Evolutionary conservation across 148 eudicot species (phyloP).

Genomic region (Suaeda aralocaspica): DNA sequence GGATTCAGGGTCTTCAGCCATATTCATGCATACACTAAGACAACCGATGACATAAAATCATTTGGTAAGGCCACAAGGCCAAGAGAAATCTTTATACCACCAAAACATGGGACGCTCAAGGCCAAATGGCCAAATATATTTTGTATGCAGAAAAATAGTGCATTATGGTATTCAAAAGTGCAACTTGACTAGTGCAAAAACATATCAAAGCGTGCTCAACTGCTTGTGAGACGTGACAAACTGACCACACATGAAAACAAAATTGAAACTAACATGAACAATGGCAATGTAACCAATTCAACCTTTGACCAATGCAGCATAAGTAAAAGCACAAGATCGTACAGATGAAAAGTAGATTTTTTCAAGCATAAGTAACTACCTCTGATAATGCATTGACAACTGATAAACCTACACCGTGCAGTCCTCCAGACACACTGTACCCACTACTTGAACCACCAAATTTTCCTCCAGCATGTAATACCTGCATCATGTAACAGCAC

Average conservation of each 20-base stretch:
- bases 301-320: not conserved
- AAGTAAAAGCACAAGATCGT: not conserved
- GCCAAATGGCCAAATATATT: not conserved
- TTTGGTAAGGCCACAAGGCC: too few relatives aligned
- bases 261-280: slow-evolving; percentile 1
- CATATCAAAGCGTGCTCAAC: not conserved
- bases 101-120: not conserved
- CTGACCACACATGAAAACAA: too few relatives aligned
- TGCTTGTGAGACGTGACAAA: too few relatives aligned
- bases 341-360: too few relatives aligned
- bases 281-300: not conserved
- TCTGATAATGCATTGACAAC: slow-evolving; percentile 96
- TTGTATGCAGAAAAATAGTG: not conserved
- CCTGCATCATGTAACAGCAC: slow-evolving; percentile 48
- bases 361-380: slow-evolving; percentile 52
- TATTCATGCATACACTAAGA: not conserved
- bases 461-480: slow-evolving; percentile 95
- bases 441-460: slow-evolving; percentile 99
- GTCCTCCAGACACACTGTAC: slow-evolving; percentile 94
- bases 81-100: too few relatives aligned
- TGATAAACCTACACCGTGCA: slow-evolving; percentile 94
- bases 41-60: not conserved
- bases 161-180: not conserved
- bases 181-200: slow-evolving; percentile 6
- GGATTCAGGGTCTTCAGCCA: not conserved